Conservation (phyloP, 2,329 filamentous ascomycete species). For the Penicillium janthinellum region DNA sequence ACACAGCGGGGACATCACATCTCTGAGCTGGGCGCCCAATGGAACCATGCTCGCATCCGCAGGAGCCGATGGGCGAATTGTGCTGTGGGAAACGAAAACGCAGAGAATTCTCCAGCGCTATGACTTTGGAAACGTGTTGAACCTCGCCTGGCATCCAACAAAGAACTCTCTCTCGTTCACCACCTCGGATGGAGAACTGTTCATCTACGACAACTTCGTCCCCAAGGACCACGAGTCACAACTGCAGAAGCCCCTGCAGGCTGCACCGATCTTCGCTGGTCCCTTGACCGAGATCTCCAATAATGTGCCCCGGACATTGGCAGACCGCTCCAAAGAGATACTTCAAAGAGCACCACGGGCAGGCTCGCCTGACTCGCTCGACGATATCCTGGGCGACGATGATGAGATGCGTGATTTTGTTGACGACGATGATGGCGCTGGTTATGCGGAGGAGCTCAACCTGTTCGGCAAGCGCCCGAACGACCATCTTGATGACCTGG, state of each 20-base stretch:
- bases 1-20: constrained; percentile 82
- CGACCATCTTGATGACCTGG: constrained; percentile 49
- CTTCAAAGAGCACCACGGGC: constrained; percentile 57
- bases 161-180: constrained; percentile 90
- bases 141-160: constrained; percentile 86
- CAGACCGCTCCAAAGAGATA: constrained; percentile 59
- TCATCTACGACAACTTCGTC: constrained; percentile 70
- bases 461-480: constrained; percentile 64
- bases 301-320: constrained; percentile 60
- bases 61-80: constrained; percentile 51
- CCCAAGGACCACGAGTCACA: constrained; percentile 52
- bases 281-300: constrained; percentile 69
- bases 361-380: constrained; percentile 74
- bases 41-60: constrained; percentile 77
- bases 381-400: constrained; percentile 73
- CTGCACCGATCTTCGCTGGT: constrained; percentile 84
- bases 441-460: constrained; percentile 71
- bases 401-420: constrained; percentile 79
- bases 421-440: constrained; percentile 90
- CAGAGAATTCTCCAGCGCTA: constrained; percentile 77
- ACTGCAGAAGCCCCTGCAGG: constrained; percentile 61
- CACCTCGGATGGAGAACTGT: constrained; percentile 88
- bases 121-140: constrained; percentile 81
- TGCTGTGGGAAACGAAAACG: constrained; percentile 85
- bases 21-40: constrained; percentile 91